Base-by-base conservation (phyloP, 1,284 basidiomycete species). In the Tilletia caries region DNA sequence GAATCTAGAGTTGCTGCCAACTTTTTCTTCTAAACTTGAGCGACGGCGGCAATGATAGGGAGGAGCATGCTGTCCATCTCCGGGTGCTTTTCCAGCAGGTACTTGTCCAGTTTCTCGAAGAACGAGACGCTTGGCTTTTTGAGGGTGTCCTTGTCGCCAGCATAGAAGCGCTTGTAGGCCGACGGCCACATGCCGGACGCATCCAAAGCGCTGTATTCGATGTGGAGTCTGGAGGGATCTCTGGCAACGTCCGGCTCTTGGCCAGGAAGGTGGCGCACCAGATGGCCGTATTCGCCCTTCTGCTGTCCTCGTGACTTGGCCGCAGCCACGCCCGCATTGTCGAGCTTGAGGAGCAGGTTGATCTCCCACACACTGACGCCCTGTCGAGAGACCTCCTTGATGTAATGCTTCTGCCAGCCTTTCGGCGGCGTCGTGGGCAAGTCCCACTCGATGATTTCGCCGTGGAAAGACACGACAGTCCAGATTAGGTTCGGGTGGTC, bases 391-490 rank as follows among this genome's bases (percentile, higher is more conserved):
- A 88, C 91, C 82, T 93, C 91, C 83, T 95, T 97, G 84, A 98
- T 88, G 79, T 94, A 92, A 82, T 98, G 95, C 6, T 93, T 87
- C n/a, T 88, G 86, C 71, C 89, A 88, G 62, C 85, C 85, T 6
- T 70, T 65, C 20, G 81, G 80, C 10, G 78, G 75, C 0, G 92
- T 91, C 69, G 70, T 71, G 23, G 84, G 82, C 3, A 86, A 75
- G 70, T 84, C 90, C 95, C 95, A 98, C 68, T 88, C 85, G 20
- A 95, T 83, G 6, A 98, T 92, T 72, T 96, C 91, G 0, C 93
- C 95, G 68, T 95, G 91, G 78, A 98, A 98, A 0, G 93, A 91
- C 67, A 98, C 88, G 1, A 92, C 93, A 88, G 80, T 91, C 93
- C 93, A 95, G 71, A 95, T 94, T 37, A 94, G 84, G 12, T 90